These are phyloP conservation scores for Hydnomerulius pinastri DNA, from an alignment of 768 basidiomycete genomes.

Conservation along the genomic window DNA sequence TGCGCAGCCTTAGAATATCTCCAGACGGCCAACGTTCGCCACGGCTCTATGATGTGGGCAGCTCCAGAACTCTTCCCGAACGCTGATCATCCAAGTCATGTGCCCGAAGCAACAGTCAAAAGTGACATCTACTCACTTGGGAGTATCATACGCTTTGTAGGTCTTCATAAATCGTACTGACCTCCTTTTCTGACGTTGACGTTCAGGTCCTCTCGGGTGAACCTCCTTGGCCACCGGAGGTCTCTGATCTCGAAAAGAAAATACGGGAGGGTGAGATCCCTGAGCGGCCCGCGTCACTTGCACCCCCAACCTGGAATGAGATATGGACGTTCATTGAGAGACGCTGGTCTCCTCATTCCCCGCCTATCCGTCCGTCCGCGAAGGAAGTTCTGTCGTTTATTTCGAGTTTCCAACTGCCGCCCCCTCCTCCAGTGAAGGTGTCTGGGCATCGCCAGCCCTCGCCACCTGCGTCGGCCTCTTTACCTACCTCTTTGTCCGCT, in stretches of 20 bases:
- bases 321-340: neutral
- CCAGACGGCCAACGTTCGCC: neutral
- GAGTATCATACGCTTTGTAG: neutral
- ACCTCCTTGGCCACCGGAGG: neutral
- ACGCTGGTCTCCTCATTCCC: neutral
- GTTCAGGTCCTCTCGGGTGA: neutral
- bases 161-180: neutral
- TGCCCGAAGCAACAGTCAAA: neutral
- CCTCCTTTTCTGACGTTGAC: neutral
- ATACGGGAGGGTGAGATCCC: neutral
- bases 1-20: neutral
- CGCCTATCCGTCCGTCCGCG: neutral
- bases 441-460: too few relatives aligned
- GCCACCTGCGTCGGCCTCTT: too few relatives aligned
- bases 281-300: neutral
- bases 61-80: constrained; percentile 1
- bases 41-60: neutral
- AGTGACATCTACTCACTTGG: constrained; percentile 1
- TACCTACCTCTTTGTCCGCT: too few relatives aligned
- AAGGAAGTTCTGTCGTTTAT: neutral
- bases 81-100: too few relatives aligned
- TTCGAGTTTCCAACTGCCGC: too few relatives aligned
- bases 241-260: neutral
- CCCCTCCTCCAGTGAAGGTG: too few relatives aligned
- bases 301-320: neutral